Percentiles rank a stretch among this genome's conserved stretches.
Conservation (phyloP, 805 yeast genomes). For the Cyberlindnera euphorbiiphila region DNA sequence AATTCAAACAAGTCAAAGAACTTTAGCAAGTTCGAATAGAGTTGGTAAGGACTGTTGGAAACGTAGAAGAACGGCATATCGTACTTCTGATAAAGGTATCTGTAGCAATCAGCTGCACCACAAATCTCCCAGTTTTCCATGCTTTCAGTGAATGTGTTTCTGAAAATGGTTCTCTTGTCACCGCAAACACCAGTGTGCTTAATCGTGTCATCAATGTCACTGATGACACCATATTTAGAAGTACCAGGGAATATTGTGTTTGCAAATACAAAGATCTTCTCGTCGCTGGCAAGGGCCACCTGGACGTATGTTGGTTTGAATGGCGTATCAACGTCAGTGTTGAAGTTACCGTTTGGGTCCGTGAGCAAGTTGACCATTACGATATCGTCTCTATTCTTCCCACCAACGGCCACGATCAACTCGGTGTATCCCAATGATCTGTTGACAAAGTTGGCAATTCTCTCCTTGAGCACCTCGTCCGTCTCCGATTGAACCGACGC, state of each 20-base stretch:
- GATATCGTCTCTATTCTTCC: slow-evolving; percentile 36
- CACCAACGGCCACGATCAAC: slow-evolving; percentile 51
- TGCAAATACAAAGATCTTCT: slow-evolving; percentile 43
- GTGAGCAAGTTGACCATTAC: slow-evolving; percentile 41
- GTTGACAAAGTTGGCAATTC: slow-evolving; percentile 70
- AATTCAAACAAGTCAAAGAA: slow-evolving; percentile 53
- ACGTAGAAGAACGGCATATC: slow-evolving; percentile 80
- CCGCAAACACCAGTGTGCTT: slow-evolving; percentile 87
- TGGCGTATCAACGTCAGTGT: slow-evolving; percentile 45
- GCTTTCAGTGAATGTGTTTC: slow-evolving; percentile 69
- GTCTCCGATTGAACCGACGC: slow-evolving; percentile 17
- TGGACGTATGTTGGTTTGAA: slow-evolving; percentile 61
- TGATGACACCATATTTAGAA: slow-evolving; percentile 67
- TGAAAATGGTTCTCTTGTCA: slow-evolving; percentile 77
- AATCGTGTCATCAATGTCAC: slow-evolving; percentile 94
- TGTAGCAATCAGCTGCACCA: slow-evolving; percentile 71
- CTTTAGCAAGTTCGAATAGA: slow-evolving; percentile 44
- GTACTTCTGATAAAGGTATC: slow-evolving; percentile 38
- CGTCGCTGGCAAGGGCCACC: slow-evolving; percentile 45
- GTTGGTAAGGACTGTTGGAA: slow-evolving; percentile 93
- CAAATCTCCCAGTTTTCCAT: slow-evolving; percentile 67
- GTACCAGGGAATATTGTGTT: slow-evolving; percentile 40
- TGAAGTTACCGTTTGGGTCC: slow-evolving; percentile 67
- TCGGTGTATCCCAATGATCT: slow-evolving; percentile 58
- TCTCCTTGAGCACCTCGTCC: slow-evolving; percentile 53